Conservation (phyloP, 2,329 filamentous ascomycete genomes). For the Dryadomyces sulphureus region DNA sequence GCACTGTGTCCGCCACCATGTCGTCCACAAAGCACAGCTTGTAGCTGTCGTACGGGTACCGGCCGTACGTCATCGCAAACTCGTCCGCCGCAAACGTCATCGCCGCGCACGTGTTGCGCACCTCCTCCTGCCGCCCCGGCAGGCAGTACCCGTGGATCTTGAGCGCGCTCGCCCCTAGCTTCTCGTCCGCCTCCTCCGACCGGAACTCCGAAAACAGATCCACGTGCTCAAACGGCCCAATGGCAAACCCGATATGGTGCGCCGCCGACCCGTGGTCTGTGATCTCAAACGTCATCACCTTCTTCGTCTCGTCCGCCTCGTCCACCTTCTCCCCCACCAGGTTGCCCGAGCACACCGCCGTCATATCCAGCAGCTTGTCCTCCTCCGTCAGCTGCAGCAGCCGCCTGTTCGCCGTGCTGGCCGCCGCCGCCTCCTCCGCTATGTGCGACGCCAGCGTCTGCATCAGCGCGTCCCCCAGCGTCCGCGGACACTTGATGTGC, state of each 20-base stretch:
- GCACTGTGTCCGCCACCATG: constrained; percentile 56
- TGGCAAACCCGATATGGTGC: constrained; percentile 81
- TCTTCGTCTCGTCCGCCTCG: constrained; percentile 62
- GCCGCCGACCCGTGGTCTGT: constrained; percentile 52
- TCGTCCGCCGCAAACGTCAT: constrained; percentile 80
- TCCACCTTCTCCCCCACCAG: constrained; percentile 71
- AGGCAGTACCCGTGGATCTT: constrained; percentile 87
- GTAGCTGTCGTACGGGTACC: constrained; percentile 84
- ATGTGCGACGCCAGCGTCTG: constrained; percentile 28
- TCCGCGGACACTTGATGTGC: constrained; percentile 72
- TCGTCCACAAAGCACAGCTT: constrained; percentile 93
- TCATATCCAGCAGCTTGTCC: constrained; percentile 77
- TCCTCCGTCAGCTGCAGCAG: constrained; percentile 46
- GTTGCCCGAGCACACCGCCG: constrained; percentile 81
- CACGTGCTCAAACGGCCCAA: constrained; percentile 89
- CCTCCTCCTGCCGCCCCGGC: constrained; percentile 65
- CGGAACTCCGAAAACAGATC: constrained; percentile 75
- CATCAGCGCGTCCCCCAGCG: constrained; percentile 61
- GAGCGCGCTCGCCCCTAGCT: constrained; percentile 74
- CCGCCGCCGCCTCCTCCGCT: constrained; percentile 15
- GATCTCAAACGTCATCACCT: constrained; percentile 70
- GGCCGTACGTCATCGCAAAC: constrained; percentile 75
- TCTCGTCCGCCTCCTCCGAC: constrained; percentile 81
- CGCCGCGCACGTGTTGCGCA: constrained; percentile 75
- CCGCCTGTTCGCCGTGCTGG: constrained; percentile 13